These are phyloP conservation scores for Geosmithia morbida DNA, from an alignment of 2,329 filamentous ascomycete species.

Conservation along the genomic window DNA sequence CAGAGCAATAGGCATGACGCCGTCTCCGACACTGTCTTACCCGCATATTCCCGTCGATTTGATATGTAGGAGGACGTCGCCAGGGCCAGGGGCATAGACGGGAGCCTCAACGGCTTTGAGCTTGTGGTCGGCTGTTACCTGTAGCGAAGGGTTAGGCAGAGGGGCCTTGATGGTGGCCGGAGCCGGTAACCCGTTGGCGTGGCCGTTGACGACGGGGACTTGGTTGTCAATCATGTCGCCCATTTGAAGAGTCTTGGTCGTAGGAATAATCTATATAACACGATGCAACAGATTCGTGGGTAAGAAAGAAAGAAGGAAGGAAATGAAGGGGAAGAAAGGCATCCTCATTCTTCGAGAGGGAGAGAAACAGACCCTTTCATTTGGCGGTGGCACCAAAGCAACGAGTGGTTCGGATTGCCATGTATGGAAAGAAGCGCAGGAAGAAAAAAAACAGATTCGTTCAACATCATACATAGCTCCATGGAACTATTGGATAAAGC, in stretches of 20 bases:
- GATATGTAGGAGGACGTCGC: conserved; percentile 45
- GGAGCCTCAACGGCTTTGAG: conserved; percentile 42
- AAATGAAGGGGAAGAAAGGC: neutral
- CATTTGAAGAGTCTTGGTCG: neutral
- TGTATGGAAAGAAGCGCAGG: neutral
- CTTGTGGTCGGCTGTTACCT: conserved; percentile 43
- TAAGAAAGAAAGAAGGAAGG: neutral
- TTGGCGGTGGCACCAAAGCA: neutral
- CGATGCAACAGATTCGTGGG: neutral
- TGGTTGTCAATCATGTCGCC: neutral
- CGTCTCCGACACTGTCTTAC: conserved; percentile 14
- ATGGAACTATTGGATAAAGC: too few species aligned
- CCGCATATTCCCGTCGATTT: conserved; percentile 52
- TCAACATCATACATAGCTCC: too few species aligned
- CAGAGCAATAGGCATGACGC: too few species aligned
- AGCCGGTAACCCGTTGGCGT: neutral
- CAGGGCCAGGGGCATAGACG: conserved; percentile 34
- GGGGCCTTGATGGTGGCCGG: conserved; percentile 9
- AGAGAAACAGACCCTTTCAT: neutral
- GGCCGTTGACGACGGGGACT: neutral
- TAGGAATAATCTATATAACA: neutral
- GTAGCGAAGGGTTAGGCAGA: conserved; percentile 14
- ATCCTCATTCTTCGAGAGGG: neutral
- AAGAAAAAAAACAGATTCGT: too few species aligned
- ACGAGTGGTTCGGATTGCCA: neutral